Evolutionary conservation across 2,329 filamentous ascomycete species (phyloP).

Genomic region (Pseudogymnoascus pannorum): DNA sequence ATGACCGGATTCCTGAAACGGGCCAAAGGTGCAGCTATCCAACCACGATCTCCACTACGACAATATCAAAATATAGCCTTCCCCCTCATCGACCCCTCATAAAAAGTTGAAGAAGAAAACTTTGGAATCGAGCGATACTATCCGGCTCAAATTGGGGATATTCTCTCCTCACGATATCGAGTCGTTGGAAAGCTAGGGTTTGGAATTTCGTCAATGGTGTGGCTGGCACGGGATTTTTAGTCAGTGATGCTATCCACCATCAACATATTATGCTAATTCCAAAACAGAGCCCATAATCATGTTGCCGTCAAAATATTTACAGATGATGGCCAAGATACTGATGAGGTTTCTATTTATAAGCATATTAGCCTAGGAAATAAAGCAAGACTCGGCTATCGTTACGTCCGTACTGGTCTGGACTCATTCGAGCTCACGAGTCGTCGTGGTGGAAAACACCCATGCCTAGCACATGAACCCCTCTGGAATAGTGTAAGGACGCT

Average conservation of each 20-base stretch:
- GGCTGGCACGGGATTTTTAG: conserved; percentile 13
- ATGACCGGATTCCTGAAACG: conserved; percentile 14
- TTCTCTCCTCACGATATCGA: conserved; percentile 15
- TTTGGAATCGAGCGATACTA: conserved; percentile 16
- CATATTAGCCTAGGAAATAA: conserved; percentile 26
- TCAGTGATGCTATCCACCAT: conserved; percentile 5
- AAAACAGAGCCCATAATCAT: conserved; percentile 13
- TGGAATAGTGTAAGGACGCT: conserved; percentile 37
- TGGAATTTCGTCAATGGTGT: conserved; percentile 16
- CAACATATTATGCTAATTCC: conserved; percentile 12
- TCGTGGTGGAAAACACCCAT: conserved; percentile 29
- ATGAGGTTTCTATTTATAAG: conserved; percentile 34
- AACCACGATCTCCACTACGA: conserved; percentile 12
- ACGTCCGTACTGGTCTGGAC: conserved; percentile 30
- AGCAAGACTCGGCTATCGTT: conserved; percentile 27
- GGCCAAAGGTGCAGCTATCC: conserved; percentile 12
- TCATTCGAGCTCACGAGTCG: conserved; percentile 31
- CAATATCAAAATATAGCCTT: conserved; percentile 13
- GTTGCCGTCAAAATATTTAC: conserved; percentile 18
- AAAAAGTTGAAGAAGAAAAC: conserved; percentile 14
- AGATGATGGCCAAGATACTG: conserved; percentile 9
- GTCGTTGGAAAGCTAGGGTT: conserved; percentile 18
- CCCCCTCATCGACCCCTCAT: conserved; percentile 10
- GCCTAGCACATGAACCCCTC: conserved; percentile 35
- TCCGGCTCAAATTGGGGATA: conserved; percentile 14